Conservation (phyloP, 2,329 filamentous ascomycete species). For the Diaporthe ilicicola region DNA sequence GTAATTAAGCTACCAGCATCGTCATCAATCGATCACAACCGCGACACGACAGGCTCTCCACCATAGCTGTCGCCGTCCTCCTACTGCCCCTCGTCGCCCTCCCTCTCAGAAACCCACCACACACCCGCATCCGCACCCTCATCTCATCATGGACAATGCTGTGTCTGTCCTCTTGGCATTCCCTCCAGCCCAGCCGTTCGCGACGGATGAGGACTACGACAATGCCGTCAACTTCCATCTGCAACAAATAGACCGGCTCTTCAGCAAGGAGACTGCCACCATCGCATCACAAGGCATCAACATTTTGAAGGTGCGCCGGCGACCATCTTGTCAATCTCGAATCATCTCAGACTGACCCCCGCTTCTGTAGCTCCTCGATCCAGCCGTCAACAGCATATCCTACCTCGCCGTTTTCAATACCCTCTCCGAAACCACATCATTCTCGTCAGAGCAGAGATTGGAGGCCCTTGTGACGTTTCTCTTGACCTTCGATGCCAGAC, state of each 20-base stretch:
- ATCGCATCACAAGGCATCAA: slow-evolving; percentile 46
- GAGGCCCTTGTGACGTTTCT: slow-evolving; percentile 55
- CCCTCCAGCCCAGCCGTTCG: slow-evolving; percentile 42
- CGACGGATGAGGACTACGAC: slow-evolving; percentile 50
- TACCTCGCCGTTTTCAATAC: slow-evolving; percentile 58
- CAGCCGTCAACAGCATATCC: slow-evolving; percentile 59
- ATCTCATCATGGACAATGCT: slow-evolving; percentile 47
- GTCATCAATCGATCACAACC: neutral
- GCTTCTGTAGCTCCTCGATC: slow-evolving; percentile 53
- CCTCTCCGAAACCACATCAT: slow-evolving; percentile 45
- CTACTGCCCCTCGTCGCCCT: neutral
- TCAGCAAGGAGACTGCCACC: slow-evolving; percentile 43
- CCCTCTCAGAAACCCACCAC: neutral
- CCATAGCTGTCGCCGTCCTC: neutral
- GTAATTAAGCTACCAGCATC: neutral
- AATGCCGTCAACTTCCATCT: slow-evolving; percentile 49
- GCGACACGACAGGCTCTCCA: neutral
- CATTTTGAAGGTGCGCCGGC: slow-evolving; percentile 51
- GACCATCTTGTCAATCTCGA: neutral
- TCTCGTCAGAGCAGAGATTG: slow-evolving; percentile 29
- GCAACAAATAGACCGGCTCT: slow-evolving; percentile 47
- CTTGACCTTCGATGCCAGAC: slow-evolving; percentile 56
- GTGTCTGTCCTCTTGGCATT: slow-evolving; percentile 53
- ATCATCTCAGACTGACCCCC: neutral
- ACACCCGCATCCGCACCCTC: neutral